Conservation (phyloP, 495 filamentous ascomycete species). For the Friedmanniomyces simplex region DNA sequence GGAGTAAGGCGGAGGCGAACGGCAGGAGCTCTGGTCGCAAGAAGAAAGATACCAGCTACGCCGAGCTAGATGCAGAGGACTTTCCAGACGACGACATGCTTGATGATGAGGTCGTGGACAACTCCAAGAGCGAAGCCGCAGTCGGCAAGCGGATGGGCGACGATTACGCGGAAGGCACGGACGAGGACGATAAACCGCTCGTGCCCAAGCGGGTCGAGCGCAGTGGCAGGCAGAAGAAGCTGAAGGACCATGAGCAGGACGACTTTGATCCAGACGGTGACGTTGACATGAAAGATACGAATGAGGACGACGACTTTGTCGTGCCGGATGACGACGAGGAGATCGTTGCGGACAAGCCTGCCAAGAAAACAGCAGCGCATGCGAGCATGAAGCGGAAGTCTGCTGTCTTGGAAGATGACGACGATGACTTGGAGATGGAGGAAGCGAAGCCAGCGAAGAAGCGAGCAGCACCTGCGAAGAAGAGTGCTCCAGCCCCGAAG, state of each 20-base stretch:
- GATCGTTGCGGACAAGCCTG: slow-evolving; percentile 24
- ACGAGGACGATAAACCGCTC: slow-evolving; percentile 14
- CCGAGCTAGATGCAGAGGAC: slow-evolving; percentile 29
- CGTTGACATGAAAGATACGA: slow-evolving; percentile 34
- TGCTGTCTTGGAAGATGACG: slow-evolving; percentile 31
- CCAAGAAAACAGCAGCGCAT: slow-evolving; percentile 33
- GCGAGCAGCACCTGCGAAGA: slow-evolving; percentile 37
- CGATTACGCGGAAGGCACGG: slow-evolving; percentile 27
- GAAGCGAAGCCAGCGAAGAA: slow-evolving; percentile 29
- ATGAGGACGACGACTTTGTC: slow-evolving; percentile 34
- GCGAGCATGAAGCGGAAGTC: slow-evolving; percentile 49
- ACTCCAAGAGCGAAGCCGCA: slow-evolving; percentile 27
- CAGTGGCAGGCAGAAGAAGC: slow-evolving; percentile 21
- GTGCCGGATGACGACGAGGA: slow-evolving; percentile 30
- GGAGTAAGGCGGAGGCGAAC: slow-evolving; percentile 16
- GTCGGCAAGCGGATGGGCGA: slow-evolving; percentile 24
- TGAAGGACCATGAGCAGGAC: slow-evolving; percentile 23
- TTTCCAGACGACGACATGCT: slow-evolving; percentile 32
- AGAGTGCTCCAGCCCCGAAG: slow-evolving; percentile 34
- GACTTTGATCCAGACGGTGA: slow-evolving; percentile 27
- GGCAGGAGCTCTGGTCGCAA: slow-evolving; percentile 10
- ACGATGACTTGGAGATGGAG: slow-evolving; percentile 39
- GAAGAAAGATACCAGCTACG: slow-evolving; percentile 20
- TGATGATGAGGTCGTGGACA: slow-evolving; percentile 5
- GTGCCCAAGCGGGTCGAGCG: slow-evolving; percentile 4